Base-by-base conservation (phyloP, 2,329 filamentous ascomycete species). In the Phialocephala sp. region DNA sequence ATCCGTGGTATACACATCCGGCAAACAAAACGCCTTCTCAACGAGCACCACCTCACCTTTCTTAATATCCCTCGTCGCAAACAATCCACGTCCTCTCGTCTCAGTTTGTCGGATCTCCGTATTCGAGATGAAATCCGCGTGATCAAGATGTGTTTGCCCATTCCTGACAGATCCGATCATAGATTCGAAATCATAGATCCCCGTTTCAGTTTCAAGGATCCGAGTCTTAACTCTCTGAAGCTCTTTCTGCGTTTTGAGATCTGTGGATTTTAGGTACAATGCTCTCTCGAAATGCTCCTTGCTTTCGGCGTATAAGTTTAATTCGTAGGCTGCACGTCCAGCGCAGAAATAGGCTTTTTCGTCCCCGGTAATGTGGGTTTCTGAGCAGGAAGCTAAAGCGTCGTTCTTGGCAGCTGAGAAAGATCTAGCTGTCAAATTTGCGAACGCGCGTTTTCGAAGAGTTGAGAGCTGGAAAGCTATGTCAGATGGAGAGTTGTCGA, bases 11-110 rank as follows among this genome's bases (percentile, higher is more conserved):
- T 68, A 70, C 27, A 45, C 4, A 39, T 70, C 55, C 20, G 68
- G 66, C 18, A 68, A 58, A 58, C 65, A 66, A 36, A 68, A 62
- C 8, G 68, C 68, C n/a, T 67, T 70, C 43, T 70, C 66, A 47
- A 60, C 65, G 14, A 70, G 32, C n/a, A 70, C 55, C 5, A 70
- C 32, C 18, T 59, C 59, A 27, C 68, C 66, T 14, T 41, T 60
- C n/a, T 60, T 43, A 20, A 70, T 63, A 39, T 62, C 59, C 22
- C 24, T 37, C 1, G 60, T 61, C 12, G 66, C 56, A 27, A 69
- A 69, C 4, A 68, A 45, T 3, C 64, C 68, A 24, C 66, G 50
- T 1, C 66, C 66, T 37, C 50, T 57, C 20, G 24, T 27, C 1
- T 20, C 20, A 15, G 60, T 66, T 6, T n/a, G 8, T 15, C 50